Evolutionary conservation across 192 early-diverging fungal species (phyloP), one percentile per base, ranked within the genome.

Genomic region (Entrophospora sp.): DNA sequence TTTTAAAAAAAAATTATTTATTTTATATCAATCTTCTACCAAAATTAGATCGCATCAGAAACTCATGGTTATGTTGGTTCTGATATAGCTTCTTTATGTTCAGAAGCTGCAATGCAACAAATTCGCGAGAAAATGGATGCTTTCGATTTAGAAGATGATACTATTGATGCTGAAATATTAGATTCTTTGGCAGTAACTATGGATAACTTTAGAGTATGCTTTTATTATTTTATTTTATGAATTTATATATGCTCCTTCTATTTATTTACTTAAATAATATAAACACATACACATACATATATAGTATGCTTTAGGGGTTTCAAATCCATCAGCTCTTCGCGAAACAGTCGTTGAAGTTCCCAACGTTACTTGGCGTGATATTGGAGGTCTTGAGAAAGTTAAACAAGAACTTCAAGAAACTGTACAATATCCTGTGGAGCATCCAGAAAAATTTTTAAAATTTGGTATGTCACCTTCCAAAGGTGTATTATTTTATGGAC

Each of bases 81-180:
- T 34, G 96, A 99, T 81, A 78, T 97, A 68, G 95, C 95, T 22
- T 91, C 93, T 10, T 84, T 99, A 69, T 98, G 95, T 76, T 98
- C 96, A 12, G 96, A 98, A 79, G 96, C 95, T 14, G 96, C 96
- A 32, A 97, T 98, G 93, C 95, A 98, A 78, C 95, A 98, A 78
- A 99, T 98, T 67, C 92, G 95, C 69, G 96, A 95, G 72, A 99
- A 98, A 86, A 97, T 98, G 95, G 95, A 99, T 61, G 77, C 88
- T 37, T 97, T 99, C 75, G 96, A 98, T 70, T 77, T 98, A 4
- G 96, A 99, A 59, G 95, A 99, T 67, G 96, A 98, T 27, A 94
- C 93, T 43, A 97, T 99, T 65, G 96, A 97, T 69, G 95, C 95
- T 34, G 93, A 95, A 69, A 91, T 98, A 36, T 80, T 99, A 34